Percentiles rank a stretch among this genome's conserved stretches.
phyloP scores from a whole-genome alignment of 768 basidiomycete genomes.

The Cantharellus anzutake region DNA sequence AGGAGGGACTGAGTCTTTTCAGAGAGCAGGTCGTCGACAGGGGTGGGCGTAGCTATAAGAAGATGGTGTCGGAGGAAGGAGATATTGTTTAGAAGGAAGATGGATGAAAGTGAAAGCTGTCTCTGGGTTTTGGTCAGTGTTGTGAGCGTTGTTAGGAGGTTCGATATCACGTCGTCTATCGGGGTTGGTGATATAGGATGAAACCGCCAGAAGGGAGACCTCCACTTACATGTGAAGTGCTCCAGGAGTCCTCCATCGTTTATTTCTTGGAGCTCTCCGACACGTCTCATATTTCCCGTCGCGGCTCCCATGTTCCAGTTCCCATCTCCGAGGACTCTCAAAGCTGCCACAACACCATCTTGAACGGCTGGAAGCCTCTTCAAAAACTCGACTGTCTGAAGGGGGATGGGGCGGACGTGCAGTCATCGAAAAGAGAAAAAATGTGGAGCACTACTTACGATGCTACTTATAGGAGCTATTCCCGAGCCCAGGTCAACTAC shows the following conservation, averaged over 20 bases:
- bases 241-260: slow-evolving; percentile 35
- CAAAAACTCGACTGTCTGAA: slow-evolving; percentile 47
- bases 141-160: slow-evolving; percentile 38
- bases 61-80: slow-evolving; percentile 46
- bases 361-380: slow-evolving; percentile 52
- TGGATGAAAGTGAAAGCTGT: slow-evolving; percentile 40
- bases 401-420: background rate
- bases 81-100: slow-evolving; percentile 67
- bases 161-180: slow-evolving; percentile 57
- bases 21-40: slow-evolving; percentile 35
- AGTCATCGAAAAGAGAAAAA: background rate
- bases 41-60: slow-evolving; percentile 30
- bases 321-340: slow-evolving; percentile 60
- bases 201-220: background rate
- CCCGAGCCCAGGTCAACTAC: slow-evolving; percentile 44
- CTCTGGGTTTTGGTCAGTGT: slow-evolving; percentile 36
- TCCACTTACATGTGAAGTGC: slow-evolving; percentile 48
- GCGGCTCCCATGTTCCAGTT: slow-evolving; percentile 90
- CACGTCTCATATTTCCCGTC: slow-evolving; percentile 22
- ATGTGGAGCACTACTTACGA: slow-evolving; percentile 12
- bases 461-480: slow-evolving; percentile 34
- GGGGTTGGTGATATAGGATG: background rate
- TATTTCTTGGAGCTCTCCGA: slow-evolving; percentile 35
- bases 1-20: slow-evolving; percentile 41
- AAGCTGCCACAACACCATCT: slow-evolving; percentile 41